phyloP scores from a whole-genome alignment of 2,329 filamentous ascomycete genomes.

The Pseudofabraea citricarpa region DNA sequence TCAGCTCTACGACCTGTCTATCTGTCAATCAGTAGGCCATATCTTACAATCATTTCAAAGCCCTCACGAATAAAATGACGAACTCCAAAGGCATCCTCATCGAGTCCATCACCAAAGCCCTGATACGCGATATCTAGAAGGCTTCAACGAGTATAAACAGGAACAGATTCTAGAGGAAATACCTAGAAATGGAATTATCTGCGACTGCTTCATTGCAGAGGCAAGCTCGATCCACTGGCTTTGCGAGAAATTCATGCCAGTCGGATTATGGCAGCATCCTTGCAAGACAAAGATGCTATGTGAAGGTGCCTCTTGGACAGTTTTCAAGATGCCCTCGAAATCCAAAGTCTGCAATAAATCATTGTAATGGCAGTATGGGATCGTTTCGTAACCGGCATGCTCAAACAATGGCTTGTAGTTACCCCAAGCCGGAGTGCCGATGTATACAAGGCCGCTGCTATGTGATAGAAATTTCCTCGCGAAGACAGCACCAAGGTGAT shows the following conservation, averaged over 20 bases:
- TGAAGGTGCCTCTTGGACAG: conserved; percentile 20
- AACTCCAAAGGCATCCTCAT: conserved; percentile 28
- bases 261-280: conserved; percentile 34
- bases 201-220: conserved; percentile 12
- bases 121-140: conserved; percentile 35
- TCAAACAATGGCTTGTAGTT: conserved; percentile 30
- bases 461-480: conserved; percentile 23
- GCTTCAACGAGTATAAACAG: neutral
- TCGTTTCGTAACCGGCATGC: conserved; percentile 24
- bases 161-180: too few relatives aligned
- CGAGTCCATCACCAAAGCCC: conserved; percentile 28
- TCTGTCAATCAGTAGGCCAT: neutral
- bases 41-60: conserved; percentile 27
- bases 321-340: conserved; percentile 20
- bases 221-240: conserved; percentile 28
- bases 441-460: conserved; percentile 22
- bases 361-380: conserved; percentile 29
- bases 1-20: neutral
- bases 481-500: conserved; percentile 29
- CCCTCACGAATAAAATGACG: conserved; percentile 21
- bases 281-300: conserved; percentile 32
- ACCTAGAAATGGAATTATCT: conserved; percentile 21
- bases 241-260: conserved; percentile 27
- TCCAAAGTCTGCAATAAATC: conserved; percentile 21
- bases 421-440: conserved; percentile 30